Evolutionary conservation across 345 rosid species (phyloP), one percentile per base, ranked within the genome.

Genomic region (Camelina sativa): DNA sequence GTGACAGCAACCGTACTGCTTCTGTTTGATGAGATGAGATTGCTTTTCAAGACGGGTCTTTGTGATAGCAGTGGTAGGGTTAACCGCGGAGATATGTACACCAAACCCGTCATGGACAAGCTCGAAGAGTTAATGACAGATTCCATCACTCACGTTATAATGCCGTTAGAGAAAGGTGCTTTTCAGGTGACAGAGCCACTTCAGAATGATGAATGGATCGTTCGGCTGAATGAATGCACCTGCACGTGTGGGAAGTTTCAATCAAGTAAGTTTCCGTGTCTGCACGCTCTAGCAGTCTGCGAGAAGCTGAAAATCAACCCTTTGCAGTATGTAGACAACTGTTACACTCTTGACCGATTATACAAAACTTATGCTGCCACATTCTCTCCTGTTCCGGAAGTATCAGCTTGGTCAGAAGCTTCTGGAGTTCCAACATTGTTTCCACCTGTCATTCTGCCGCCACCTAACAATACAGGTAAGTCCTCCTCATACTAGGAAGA

Each of bases 221-320:
- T 44, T 13, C 55, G 16, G 30, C 22, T 69, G 17, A 55, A 3
- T 4, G 54, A 16, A 2, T 43, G 8, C 0, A 69, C 73, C 30
- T 69, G 64, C 41, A 56, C 73, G 6, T 69, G 73, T 19, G 53
- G 41, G 17, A 4, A 16, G 73, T 69, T 69, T 19, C 64, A 69
- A 41, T 6, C 2, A 1, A 1, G 9, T 8, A 32, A 32, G 52
- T 15, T 69, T 4, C 73, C 73, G 43, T 56, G 73, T 30, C 43
- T 11, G 7, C 73, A 69, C 43, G 73, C 41, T 41, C 13, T 55
- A 56, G 54, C 32, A 0, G 63, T 69, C 30, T 69, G 47, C 13
- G 8, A 51, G 11, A 66, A 66, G 59, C 34, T 66, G 12, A 62
- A 62, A 41, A 62, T 62, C 13, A 62, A 62, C 35, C 66, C 66